Percentiles rank a stretch among this genome's conserved stretches.
phyloP scores from a whole-genome alignment of 2,329 filamentous ascomycete genomes.

The Epicoccum sorghinum region DNA sequence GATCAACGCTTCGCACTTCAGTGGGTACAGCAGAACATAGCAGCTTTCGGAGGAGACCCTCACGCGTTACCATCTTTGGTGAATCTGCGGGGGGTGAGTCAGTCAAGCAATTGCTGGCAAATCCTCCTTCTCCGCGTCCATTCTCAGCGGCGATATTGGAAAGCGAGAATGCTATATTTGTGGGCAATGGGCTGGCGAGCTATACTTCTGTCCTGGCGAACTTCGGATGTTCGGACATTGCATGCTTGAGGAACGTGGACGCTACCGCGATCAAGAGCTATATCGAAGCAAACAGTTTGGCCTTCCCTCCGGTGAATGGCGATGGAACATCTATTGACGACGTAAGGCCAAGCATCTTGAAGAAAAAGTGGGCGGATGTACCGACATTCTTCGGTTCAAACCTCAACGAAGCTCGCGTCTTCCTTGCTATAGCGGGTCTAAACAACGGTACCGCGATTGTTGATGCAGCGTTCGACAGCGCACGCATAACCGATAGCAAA shows the following conservation, averaged over 20 bases:
- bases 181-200: conserved; percentile 12
- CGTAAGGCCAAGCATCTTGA: conserved; percentile 15
- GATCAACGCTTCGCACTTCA: conserved; percentile 58
- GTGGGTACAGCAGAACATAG: conserved; percentile 58
- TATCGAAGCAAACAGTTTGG: conserved; percentile 14
- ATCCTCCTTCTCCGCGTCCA: conserved; percentile 20
- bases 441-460: conserved; percentile 11
- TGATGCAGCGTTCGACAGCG: neutral
- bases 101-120: conserved; percentile 27
- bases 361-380: conserved; percentile 13
- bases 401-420: conserved; percentile 18
- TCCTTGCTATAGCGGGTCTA: conserved; percentile 11
- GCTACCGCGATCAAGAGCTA: conserved; percentile 12
- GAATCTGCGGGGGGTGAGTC: conserved; percentile 47
- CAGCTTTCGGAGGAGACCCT: conserved; percentile 58
- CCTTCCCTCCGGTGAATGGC: conserved; percentile 20
- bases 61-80: conserved; percentile 35
- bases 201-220: conserved; percentile 15
- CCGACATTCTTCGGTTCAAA: conserved; percentile 18
- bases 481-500: conserved; percentile 10
- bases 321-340: conserved; percentile 15
- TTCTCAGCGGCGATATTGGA: conserved; percentile 35
- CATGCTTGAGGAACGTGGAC: conserved; percentile 11
- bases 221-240: conserved; percentile 16
- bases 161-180: conserved; percentile 20